Base-by-base conservation (phyloP, 2,329 filamentous ascomycete species). In the Cladosporium colombiae region DNA sequence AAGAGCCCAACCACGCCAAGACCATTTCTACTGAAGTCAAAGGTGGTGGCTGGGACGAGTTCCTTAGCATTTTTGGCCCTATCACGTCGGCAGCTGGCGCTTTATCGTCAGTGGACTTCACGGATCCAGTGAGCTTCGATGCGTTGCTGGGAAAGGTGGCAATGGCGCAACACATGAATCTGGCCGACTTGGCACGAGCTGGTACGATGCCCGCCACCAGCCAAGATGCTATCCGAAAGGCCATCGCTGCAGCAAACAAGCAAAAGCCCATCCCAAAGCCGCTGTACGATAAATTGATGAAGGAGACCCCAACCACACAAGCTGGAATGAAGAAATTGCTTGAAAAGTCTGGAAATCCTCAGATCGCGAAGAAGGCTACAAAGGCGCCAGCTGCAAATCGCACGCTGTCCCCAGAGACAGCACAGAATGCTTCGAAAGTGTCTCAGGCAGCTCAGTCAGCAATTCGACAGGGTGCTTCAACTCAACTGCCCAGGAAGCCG, bases 11-110 rank as follows among this genome's bases (percentile, higher is more conserved):
- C 64, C 70, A 78, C 52, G 81, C 81, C 5, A 79, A 81, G 40
- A 75, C 74, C 29, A 83, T 84, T 53, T 79, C 81, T 29, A 83
- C 82, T 0, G 77, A 83, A 62, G 80, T 84, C 56, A 83, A 82
- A 67, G 79, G 78, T 11, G 79, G 80, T 11, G 81, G 80, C 27
- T 81, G 81, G 81, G 82, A 83, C 58, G 82, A 84, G 61, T 83
- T 84, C 66, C 75, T 83, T 52, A 81, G 81, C 66, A 83, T 84
- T 33, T 84, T 83, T 68, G 81, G 81, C 1, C 82, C 82, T 0
- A 80, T 84, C 55, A 83, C 81, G 5, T 81, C 81, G n/a, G 78
- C 82, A 21, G 79, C 82, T 70, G 82, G 81, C 68, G 81, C 81
- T 2, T 70, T 83, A 23, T 81, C 79, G 2, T 77, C 79, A 14